Percentiles rank a stretch among this genome's conserved stretches.
Evolutionary conservation across 495 filamentous ascomycete genomes (phyloP).

Genomic region (Amniculicola lignicola): DNA sequence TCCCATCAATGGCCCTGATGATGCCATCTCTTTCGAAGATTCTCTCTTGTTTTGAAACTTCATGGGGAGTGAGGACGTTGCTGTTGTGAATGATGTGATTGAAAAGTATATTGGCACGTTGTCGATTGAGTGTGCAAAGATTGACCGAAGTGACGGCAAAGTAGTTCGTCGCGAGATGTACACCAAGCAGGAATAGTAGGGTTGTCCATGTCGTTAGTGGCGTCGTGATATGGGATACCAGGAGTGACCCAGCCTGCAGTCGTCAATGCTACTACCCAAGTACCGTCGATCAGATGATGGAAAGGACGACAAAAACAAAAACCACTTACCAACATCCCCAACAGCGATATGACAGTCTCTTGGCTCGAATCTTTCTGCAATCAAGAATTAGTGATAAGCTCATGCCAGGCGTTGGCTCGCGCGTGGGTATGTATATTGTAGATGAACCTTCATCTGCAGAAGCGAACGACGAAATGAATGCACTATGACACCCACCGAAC

Average conservation of each 20-base stretch:
- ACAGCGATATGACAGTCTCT: conserved; percentile 86
- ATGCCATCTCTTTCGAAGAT: conserved; percentile 67
- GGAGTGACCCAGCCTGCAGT: conserved; percentile 66
- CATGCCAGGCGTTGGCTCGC: conserved; percentile 7
- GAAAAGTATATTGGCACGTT: conserved; percentile 78
- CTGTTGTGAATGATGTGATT: conserved; percentile 55
- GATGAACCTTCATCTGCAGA: no score
- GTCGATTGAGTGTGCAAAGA: conserved; percentile 82
- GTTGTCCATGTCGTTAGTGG: conserved; percentile 70
- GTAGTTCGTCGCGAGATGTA: conserved; percentile 82
- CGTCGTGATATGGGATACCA: conserved; percentile 71
- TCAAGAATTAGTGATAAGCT: conserved; percentile 26
- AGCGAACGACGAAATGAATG: no score
- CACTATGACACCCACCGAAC: no score
- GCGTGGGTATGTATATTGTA: conserved; percentile 15
- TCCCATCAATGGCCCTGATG: conserved; percentile 53
- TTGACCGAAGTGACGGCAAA: conserved; percentile 76
- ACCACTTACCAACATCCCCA: conserved; percentile 76
- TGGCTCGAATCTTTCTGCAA: conserved; percentile 85
- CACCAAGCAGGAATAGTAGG: conserved; percentile 64
- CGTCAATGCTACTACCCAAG: no score
- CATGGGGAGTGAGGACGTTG: conserved; percentile 55
- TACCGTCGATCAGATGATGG: no score
- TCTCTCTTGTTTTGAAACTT: conserved; percentile 63
- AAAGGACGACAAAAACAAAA: conserved; percentile 13